Evolutionary conservation across 768 basidiomycete genomes (phyloP).

Genomic region (Mrakia hoshinonis): DNA sequence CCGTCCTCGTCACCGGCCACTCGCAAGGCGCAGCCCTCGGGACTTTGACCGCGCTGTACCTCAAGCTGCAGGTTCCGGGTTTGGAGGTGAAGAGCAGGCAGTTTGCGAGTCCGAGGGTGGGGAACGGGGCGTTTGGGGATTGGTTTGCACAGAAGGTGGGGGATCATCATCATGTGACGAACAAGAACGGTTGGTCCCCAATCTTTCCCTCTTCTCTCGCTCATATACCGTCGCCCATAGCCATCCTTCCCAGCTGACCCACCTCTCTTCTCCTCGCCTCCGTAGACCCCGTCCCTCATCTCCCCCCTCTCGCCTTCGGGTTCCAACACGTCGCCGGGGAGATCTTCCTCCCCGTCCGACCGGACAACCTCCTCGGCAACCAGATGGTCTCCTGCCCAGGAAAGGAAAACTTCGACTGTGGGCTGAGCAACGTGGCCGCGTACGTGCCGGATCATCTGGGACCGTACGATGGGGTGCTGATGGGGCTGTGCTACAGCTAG

Average conservation of each 20-base stretch:
- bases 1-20: background rate
- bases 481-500: background rate
- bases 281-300: slow-evolving; percentile 3
- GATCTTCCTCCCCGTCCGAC: no score
- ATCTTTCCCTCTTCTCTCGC: no score
- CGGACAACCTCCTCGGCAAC: background rate
- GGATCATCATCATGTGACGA: no score
- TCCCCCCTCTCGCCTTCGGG: slow-evolving; percentile 2
- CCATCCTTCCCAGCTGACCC: background rate
- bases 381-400: background rate
- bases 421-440: background rate
- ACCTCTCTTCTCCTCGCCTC: background rate
- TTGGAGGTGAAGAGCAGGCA: background rate
- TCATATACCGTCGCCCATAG: no score
- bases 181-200: no score
- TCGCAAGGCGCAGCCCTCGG: background rate
- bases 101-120: slow-evolving; percentile 4
- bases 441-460: background rate
- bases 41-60: background rate
- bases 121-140: background rate
- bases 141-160: background rate
- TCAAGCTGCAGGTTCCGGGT: background rate
- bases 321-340: background rate
- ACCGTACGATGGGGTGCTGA: background rate
- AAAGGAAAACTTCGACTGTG: background rate